A percentile compares a stretch with the other conserved stretches of the same genome.
phyloP scores from a whole-genome alignment of 495 filamentous ascomycete species.

The Apiosordaria backusii region DNA sequence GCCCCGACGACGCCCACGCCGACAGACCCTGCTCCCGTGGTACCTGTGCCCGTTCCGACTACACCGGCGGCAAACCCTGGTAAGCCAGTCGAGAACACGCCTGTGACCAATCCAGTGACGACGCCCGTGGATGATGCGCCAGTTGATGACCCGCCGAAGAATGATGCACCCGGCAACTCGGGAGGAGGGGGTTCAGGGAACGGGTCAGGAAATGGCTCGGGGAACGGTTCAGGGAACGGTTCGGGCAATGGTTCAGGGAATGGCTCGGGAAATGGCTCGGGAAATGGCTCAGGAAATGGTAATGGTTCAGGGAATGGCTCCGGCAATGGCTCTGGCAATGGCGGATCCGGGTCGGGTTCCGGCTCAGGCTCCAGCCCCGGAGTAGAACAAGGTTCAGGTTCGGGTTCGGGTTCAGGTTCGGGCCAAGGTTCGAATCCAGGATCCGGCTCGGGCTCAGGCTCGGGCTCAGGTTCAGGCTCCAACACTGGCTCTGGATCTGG shows the following conservation, averaged over 20 bases:
- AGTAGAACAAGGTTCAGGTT: background rate
- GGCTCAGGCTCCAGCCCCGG: background rate
- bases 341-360: conserved; percentile 3
- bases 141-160: background rate
- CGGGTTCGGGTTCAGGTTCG: conserved; percentile 13
- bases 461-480: conserved; percentile 1
- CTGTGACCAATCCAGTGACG: background rate
- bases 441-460: conserved; percentile 6
- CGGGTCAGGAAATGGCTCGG: background rate
- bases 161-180: background rate
- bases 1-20: conserved; percentile 6
- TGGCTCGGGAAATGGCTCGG: conserved; percentile 12
- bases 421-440: conserved; percentile 8
- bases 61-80: background rate
- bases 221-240: background rate
- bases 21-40: background rate
- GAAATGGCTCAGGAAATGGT: background rate
- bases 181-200: background rate
- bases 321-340: conserved; percentile 5
- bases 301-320: conserved; percentile 10
- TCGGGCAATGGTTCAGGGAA: background rate
- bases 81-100: background rate
- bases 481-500: conserved; percentile 9
- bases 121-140: background rate
- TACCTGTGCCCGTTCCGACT: background rate